Percentiles rank a stretch among this genome's conserved stretches.
phyloP scores from a whole-genome alignment of 305 asterid genomes.

The Lippia alba region DNA sequence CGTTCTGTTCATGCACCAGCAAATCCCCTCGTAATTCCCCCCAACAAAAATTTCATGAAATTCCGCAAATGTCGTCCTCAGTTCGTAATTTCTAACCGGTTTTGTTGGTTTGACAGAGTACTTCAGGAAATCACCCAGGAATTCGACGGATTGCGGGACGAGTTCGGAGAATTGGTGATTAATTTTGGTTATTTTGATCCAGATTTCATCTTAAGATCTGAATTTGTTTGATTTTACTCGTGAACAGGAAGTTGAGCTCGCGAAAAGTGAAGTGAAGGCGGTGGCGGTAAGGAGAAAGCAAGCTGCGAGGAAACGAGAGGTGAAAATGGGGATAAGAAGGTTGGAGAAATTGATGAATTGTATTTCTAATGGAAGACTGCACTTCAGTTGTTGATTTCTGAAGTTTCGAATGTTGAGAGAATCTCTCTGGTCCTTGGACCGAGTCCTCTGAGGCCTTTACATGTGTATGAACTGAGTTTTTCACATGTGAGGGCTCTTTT shows the following conservation, averaged over 20 bases:
- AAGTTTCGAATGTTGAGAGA: conserved; percentile 61
- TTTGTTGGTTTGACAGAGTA: conserved; percentile 48
- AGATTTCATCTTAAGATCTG: conserved; percentile 5
- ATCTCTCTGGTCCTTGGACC: conserved; percentile 80
- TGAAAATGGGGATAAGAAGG: conserved; percentile 78
- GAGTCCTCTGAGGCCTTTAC: conserved; percentile 83
- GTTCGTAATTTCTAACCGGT: neutral
- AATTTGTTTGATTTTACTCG: neutral
- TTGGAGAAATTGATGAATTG: conserved; percentile 73
- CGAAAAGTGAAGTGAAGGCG: conserved; percentile 56
- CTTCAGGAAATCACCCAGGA: conserved; percentile 82
- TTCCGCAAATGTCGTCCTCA: neutral
- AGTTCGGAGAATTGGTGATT: conserved; percentile 70
- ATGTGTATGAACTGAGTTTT: conserved; percentile 78
- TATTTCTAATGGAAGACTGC: conserved; percentile 58
- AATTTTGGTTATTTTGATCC: neutral
- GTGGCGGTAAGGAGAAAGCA: conserved; percentile 60
- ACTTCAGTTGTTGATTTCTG: conserved; percentile 66
- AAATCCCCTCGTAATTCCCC: conserved; percentile 83
- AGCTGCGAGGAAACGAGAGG: conserved; percentile 80
- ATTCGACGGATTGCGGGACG: conserved; percentile 68
- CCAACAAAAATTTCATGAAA: neutral
- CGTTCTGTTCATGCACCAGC: conserved; percentile 94
- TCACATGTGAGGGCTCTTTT: conserved; percentile 44
- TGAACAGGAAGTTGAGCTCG: conserved; percentile 62